phyloP scores from a whole-genome alignment of 805 yeast genomes.

The Teunomyces gatunensis region DNA sequence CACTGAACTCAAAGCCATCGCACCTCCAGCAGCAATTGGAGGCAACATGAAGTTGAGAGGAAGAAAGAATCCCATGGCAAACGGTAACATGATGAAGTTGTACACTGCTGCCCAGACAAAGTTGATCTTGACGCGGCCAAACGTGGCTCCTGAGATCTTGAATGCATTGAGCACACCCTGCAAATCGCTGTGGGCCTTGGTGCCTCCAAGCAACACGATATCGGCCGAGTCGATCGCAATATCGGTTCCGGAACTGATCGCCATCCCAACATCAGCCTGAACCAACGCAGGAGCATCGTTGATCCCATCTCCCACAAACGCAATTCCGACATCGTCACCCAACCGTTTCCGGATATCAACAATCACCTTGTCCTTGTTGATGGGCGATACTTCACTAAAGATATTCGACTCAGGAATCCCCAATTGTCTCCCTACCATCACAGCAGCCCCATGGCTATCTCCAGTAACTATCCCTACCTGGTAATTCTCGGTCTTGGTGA shows the following conservation, averaged over 20 bases:
- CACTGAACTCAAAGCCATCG: slow-evolving; percentile 92
- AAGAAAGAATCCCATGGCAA: slow-evolving; percentile 87
- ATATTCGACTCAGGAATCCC: slow-evolving; percentile 65
- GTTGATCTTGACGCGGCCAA: slow-evolving; percentile 72
- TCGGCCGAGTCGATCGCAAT: slow-evolving; percentile 98
- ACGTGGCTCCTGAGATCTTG: slow-evolving; percentile 68
- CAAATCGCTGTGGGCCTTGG: slow-evolving; percentile 27
- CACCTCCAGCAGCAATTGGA: slow-evolving; percentile 85
- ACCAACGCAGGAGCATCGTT: slow-evolving; percentile 97
- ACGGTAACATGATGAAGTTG: slow-evolving; percentile 81
- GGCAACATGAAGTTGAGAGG: slow-evolving; percentile 76
- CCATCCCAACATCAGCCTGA: slow-evolving; percentile 83
- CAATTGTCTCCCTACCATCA: slow-evolving; percentile 58
- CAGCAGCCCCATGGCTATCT: slow-evolving; percentile 65
- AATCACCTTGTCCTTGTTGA: slow-evolving; percentile 70
- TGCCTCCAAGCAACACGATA: slow-evolving; percentile 64
- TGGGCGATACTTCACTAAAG: slow-evolving; percentile 75
- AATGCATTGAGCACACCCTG: slow-evolving; percentile 58
- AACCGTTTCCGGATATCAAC: slow-evolving; percentile 49
- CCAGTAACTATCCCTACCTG: slow-evolving; percentile 88
- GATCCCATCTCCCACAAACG: slow-evolving; percentile 96
- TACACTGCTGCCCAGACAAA: slow-evolving; percentile 86
- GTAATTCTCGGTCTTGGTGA: slow-evolving; percentile 49
- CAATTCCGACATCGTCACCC: slow-evolving; percentile 49
- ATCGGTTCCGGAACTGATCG: slow-evolving; percentile 90